Evolutionary conservation across 2,329 filamentous ascomycete species (phyloP).

Genomic region (Colletotrichum sojae): DNA sequence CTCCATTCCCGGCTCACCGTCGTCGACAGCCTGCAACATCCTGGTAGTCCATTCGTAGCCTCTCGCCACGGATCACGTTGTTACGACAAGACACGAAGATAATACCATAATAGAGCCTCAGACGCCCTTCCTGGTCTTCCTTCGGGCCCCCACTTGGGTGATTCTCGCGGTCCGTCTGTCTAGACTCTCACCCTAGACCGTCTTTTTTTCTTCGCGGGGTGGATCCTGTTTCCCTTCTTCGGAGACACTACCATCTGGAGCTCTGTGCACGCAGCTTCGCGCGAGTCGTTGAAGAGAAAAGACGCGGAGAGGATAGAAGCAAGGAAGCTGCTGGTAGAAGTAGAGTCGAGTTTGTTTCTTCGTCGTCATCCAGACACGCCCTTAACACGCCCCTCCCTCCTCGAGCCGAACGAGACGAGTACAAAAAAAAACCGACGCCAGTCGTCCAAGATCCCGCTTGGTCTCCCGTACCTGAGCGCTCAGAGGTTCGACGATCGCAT

Average conservation of each 20-base stretch:
- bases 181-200: constrained; percentile 19
- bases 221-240: constrained; percentile 35
- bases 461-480: constrained; percentile 43
- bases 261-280: constrained; percentile 39
- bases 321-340: constrained; percentile 33
- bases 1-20: constrained; percentile 39
- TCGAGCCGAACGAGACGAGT: constrained; percentile 3
- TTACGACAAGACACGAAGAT: constrained; percentile 12
- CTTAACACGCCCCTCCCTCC: background rate
- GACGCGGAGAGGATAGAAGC: constrained; percentile 35
- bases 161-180: constrained; percentile 41
- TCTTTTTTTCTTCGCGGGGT: constrained; percentile 21
- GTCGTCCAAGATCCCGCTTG: constrained; percentile 41
- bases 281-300: constrained; percentile 28
- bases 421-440: constrained; percentile 35
- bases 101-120: constrained; percentile 25
- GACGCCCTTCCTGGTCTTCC: constrained; percentile 36
- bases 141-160: constrained; percentile 41
- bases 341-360: constrained; percentile 39
- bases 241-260: constrained; percentile 33
- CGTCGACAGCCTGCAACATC: constrained; percentile 35
- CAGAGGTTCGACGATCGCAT: constrained; percentile 43
- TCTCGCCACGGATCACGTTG: constrained; percentile 28
- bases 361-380: constrained; percentile 39
- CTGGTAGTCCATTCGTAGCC: constrained; percentile 27